Evolutionary conservation across 176 grass and related monocot genomes (phyloP).

Genomic region (Cocos nucifera): DNA sequence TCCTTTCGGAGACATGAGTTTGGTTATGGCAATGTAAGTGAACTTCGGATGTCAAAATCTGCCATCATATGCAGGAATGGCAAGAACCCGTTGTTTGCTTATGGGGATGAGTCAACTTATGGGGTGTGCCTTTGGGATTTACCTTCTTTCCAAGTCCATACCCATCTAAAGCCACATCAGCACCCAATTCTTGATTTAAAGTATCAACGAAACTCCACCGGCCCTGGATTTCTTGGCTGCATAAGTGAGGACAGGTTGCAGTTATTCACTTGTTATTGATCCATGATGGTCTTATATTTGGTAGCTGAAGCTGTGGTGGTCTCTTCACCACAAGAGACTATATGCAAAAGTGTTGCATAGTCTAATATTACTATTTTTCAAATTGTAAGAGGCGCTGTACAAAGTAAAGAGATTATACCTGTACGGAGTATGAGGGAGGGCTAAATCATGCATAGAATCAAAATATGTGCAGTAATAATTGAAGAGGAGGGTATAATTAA

Average conservation of each 20-base stretch:
- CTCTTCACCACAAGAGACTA: too few relatives aligned
- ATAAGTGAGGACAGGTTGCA: conserved; percentile 64
- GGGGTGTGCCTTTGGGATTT: conserved; percentile 49
- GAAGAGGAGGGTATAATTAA: too few relatives aligned
- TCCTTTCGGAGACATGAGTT: conserved; percentile 29
- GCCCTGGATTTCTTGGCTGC: conserved; percentile 59
- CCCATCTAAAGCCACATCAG: conserved; percentile 46
- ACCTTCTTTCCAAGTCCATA: conserved; percentile 44
- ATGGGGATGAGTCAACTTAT: conserved; percentile 45
- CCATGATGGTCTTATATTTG: not conserved
- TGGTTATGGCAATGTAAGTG: conserved; percentile 45
- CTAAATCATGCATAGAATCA: too few relatives aligned
- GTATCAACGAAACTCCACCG: conserved; percentile 30
- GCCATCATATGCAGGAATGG: conserved; percentile 39
- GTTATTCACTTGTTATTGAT: conserved; percentile 32
- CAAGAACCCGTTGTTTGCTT: conserved; percentile 46
- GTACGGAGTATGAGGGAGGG: too few relatives aligned
- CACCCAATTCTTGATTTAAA: conserved; percentile 79
- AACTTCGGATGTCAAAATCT: conserved; percentile 68
- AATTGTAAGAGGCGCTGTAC: too few relatives aligned
- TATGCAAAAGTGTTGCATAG: too few relatives aligned
- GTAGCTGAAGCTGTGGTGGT: not conserved
- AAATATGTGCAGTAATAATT: too few relatives aligned
- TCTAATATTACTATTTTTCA: too few relatives aligned
- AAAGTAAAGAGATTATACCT: too few relatives aligned